Evolutionary conservation across 306 rosid species (phyloP).

Genomic region (Prinsepia uniflora): DNA sequence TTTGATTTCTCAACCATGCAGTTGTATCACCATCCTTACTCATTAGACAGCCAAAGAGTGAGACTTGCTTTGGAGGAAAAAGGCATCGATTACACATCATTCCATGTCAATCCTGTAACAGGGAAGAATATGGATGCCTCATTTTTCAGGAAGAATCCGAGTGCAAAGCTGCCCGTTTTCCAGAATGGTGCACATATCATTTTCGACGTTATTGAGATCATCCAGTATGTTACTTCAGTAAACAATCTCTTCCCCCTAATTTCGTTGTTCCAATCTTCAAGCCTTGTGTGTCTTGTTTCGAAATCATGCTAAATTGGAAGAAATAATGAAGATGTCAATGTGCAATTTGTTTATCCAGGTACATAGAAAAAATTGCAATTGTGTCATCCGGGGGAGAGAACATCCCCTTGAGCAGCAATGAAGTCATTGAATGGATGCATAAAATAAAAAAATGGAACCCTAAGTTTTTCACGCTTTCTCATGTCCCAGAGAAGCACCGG

Average conservation of each 20-base stretch:
- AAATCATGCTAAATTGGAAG: background rate
- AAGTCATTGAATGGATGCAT: slow-evolving; percentile 85
- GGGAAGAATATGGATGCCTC: slow-evolving; percentile 83
- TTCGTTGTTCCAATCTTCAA: background rate
- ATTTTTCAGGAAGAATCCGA: slow-evolving; percentile 71
- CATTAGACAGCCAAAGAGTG: slow-evolving; percentile 83
- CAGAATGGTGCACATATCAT: slow-evolving; percentile 82
- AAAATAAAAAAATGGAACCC: slow-evolving; percentile 89
- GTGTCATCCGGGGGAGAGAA: slow-evolving; percentile 57
- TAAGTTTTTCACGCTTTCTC: slow-evolving; percentile 61
- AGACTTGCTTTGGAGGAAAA: slow-evolving; percentile 92
- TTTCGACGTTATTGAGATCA: slow-evolving; percentile 69
- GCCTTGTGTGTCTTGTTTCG: background rate
- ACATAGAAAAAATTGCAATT: slow-evolving; percentile 79
- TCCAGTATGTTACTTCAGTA: slow-evolving; percentile 51
- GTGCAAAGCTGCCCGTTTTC: slow-evolving; percentile 76
- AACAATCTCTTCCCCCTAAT: too few relatives aligned
- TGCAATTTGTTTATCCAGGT: slow-evolving; percentile 48
- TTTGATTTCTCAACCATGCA: slow-evolving; percentile 53
- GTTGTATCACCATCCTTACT: slow-evolving; percentile 89
- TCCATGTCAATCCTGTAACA: slow-evolving; percentile 83
- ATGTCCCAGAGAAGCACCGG: slow-evolving; percentile 66
- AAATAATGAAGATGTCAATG: slow-evolving; percentile 6
- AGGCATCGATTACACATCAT: slow-evolving; percentile 78
- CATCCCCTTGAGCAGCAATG: slow-evolving; percentile 39